Base-by-base conservation (phyloP, 768 basidiomycete genomes). In the Boletus fagicola region DNA sequence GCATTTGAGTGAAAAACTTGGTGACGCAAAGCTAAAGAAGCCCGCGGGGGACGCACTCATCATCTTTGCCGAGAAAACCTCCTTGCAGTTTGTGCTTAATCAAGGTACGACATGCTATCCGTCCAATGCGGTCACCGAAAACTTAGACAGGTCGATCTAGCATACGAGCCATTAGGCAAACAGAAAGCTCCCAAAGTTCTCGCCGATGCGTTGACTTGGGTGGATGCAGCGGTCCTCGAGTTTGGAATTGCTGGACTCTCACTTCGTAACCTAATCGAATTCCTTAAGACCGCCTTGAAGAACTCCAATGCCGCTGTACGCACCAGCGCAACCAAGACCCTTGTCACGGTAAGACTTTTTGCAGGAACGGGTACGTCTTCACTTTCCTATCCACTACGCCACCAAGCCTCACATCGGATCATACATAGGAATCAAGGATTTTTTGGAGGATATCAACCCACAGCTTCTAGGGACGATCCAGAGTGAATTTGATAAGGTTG, bases 161-260 rank as follows among this genome's bases (percentile, higher is more conserved):
- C 86, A 0, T 99, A 97, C 68, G 97, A 98, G 24, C 90, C 96
- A 0, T 75, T 99, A 65, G 83, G 84, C 30, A 97, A 95, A 73
- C 94, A 94, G 70, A 99, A 99, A 70, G 96, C 97, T 4, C 96
- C 97, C 0, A 99, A 98, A 74, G 92, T 94, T 43, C 80, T 98
- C 35, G 92, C 94, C 0, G 97, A 99, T 69, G 87, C 94, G 2
- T 73, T 95, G 47, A 75, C 79, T 26, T 98, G 96, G 94, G 82
- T 97, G 56, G 93, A 94, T 57, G 81, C 85, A 35, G 88, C 90
- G 9, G 74, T 99, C 33, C 78, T 77, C 18, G 97, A 98, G 55
- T 99, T 99, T 69, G 97, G 97, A 40, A 90, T 94, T 58, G 81
- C 84, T 26, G 95, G 95, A 5, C 68, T 99, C 33, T 85, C 90